Base-by-base conservation (phyloP, 805 yeast genomes). In the Candida sakaeoensis region DNA sequence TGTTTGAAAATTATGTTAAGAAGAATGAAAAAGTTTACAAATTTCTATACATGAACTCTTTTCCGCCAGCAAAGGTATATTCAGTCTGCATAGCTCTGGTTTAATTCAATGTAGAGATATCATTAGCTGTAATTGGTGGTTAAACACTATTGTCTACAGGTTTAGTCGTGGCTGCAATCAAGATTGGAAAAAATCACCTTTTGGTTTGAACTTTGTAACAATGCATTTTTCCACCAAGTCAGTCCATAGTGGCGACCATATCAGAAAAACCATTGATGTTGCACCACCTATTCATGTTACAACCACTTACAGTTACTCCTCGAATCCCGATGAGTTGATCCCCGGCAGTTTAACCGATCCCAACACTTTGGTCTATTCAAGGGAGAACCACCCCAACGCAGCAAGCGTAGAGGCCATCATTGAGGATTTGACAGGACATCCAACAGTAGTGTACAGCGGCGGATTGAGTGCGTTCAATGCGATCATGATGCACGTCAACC, bases 381-480 rank as follows among this genome's bases (percentile, higher is more conserved):
- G 97, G 39, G 52, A 80, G 10, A 68, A 80, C 5, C 95, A 85
- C 50, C 95, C 95, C 9, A 86, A 81, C 48, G 72, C 83, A 5
- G 64, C 71, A 4, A 73, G 84, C 24, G 76, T 80, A 2, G 96
- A 90, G 57, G 72, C 76, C 2, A 72, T 84, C 1, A 67, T 90
- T 8, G 74, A 75, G 1, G 57, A 69, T 26, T 60, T 89, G 14
- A 62, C 87, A 3, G 82, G 72, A 15, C 85, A 81, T 2, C 74
- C 82, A 44, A 79, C 82, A 0, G 79, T 86, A 0, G 72, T 78
- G 0, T 91, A 88, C 57, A 74, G 80, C 33, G 81, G 90, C 1
- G 97, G 98, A 0, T 61, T 88, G 22, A 70, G 88, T 36, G 95
- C 97, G 0, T 86, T 85, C 57, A 76, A 72, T 51, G 97, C 88